phyloP scores from a whole-genome alignment of 352 stramenopile genomes.

The Plasmopara viticola region DNA sequence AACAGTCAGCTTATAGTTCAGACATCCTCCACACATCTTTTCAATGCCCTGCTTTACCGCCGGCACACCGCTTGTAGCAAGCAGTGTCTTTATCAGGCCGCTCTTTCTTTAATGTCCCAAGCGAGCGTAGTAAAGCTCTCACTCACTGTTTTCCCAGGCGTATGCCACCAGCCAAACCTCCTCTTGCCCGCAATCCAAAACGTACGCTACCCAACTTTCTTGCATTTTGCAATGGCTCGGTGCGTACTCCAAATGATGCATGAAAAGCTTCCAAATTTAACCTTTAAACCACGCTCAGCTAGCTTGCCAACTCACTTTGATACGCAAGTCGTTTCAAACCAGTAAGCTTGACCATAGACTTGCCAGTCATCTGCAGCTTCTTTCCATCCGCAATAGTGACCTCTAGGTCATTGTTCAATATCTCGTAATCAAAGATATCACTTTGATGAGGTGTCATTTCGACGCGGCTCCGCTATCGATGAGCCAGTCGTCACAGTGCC shows the following conservation, averaged over 20 bases:
- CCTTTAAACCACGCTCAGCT: conserved; percentile 3
- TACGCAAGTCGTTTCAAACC: neutral
- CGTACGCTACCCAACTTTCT: conserved; percentile 1
- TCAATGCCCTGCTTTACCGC: neutral
- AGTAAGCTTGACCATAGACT: neutral
- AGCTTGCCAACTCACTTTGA: conserved; percentile 12
- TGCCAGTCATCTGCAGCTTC: too few species aligned
- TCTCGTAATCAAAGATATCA: neutral
- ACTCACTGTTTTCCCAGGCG: neutral
- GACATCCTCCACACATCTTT: neutral
- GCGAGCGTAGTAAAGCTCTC: neutral
- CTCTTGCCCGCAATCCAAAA: neutral
- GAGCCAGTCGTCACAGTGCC: neutral
- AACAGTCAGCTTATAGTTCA: conserved; percentile 2
- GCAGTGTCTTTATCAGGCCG: neutral
- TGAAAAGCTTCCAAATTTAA: conserved; percentile 5
- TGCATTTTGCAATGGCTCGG: neutral
- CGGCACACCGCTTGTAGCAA: neutral
- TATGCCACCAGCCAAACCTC: neutral
- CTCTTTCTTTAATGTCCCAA: neutral
- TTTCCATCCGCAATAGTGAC: neutral
- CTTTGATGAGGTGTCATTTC: neutral
- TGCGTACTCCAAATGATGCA: neutral
- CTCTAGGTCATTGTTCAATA: neutral
- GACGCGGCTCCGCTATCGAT: neutral